These are phyloP conservation scores for Apiospora pterosperma DNA, from an alignment of 2,329 filamentous ascomycete genomes.

Conservation along the genomic window DNA sequence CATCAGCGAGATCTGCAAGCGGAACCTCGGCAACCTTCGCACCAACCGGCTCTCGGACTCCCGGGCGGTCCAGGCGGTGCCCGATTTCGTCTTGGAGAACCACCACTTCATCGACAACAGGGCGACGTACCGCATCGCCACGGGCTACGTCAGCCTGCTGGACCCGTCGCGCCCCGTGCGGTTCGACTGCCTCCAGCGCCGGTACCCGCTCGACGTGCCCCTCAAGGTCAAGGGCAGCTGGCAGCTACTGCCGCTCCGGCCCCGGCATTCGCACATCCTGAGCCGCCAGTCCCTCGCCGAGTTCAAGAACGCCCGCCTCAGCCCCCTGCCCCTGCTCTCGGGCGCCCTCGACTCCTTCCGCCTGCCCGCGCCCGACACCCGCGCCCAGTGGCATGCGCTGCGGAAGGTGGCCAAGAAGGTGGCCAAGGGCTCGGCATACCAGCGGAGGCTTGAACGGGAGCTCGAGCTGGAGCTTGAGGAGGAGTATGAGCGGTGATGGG, in stretches of 20 bases:
- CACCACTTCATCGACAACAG: conserved; percentile 38
- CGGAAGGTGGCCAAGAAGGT: not conserved
- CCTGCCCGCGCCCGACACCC: not conserved
- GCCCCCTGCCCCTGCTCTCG: conserved; percentile 13
- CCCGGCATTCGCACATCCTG: not conserved
- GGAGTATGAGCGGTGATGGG: too few relatives aligned
- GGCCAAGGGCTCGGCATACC: too few relatives aligned
- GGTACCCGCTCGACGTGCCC: not conserved
- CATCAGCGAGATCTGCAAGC: conserved; percentile 24
- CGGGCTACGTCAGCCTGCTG: conserved; percentile 36
- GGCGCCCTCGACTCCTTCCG: conserved; percentile 3
- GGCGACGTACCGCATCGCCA: conserved; percentile 31
- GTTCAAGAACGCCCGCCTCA: conserved; percentile 10
- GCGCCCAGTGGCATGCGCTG: not conserved
- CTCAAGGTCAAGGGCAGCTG: not conserved
- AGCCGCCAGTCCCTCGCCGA: conserved; percentile 16
- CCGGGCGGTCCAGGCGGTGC: conserved; percentile 18
- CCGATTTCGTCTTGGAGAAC: conserved; percentile 45
- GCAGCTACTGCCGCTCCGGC: not conserved
- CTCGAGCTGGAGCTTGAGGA: too few relatives aligned
- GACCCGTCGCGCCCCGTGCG: conserved; percentile 13
- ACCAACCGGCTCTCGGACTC: conserved; percentile 2
- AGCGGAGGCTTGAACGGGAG: too few relatives aligned
- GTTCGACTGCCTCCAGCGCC: not conserved
- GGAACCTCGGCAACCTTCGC: conserved; percentile 17